Evolutionary conservation across 768 basidiomycete species (phyloP).

Genomic region (Calocybe cyanea): DNA sequence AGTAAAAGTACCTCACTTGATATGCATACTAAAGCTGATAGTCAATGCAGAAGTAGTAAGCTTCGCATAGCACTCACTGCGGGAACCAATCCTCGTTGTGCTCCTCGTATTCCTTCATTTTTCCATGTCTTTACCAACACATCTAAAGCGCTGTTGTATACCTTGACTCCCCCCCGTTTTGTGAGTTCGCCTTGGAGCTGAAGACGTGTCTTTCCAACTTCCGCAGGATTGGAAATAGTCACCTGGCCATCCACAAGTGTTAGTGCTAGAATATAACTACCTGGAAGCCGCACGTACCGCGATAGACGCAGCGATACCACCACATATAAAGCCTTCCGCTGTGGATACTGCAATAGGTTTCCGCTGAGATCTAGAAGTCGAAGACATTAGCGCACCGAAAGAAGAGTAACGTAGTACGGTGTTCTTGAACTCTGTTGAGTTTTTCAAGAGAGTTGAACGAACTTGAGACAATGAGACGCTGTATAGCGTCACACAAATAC

Average conservation of each 20-base stretch:
- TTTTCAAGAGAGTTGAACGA: no score
- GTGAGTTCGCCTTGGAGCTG: constrained; percentile 96
- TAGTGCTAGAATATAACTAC: background rate
- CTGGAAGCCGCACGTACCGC: constrained; percentile 55
- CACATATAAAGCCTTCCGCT: constrained; percentile 80
- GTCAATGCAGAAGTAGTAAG: constrained; percentile 2
- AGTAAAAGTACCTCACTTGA: constrained; percentile 54
- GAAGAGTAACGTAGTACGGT: no score
- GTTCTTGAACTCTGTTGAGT: no score
- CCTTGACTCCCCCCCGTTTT: constrained; percentile 63
- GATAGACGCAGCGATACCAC: constrained; percentile 87
- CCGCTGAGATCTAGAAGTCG: constrained; percentile 4
- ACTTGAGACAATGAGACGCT: no score
- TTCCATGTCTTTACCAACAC: constrained; percentile 83
- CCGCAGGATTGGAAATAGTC: constrained; percentile 75
- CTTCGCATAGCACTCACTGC: constrained; percentile 56
- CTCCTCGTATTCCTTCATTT: constrained; percentile 86
- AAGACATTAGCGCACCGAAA: constrained; percentile 9
- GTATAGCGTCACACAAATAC: no score
- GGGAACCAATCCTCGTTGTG: constrained; percentile 88
- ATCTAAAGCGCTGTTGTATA: constrained; percentile 88
- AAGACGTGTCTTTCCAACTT: constrained; percentile 91
- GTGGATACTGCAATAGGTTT: constrained; percentile 48
- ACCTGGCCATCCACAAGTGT: constrained; percentile 44
- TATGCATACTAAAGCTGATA: constrained; percentile 72